phyloP scores from a whole-genome alignment of 768 basidiomycete genomes.

The Russula sp. region DNA sequence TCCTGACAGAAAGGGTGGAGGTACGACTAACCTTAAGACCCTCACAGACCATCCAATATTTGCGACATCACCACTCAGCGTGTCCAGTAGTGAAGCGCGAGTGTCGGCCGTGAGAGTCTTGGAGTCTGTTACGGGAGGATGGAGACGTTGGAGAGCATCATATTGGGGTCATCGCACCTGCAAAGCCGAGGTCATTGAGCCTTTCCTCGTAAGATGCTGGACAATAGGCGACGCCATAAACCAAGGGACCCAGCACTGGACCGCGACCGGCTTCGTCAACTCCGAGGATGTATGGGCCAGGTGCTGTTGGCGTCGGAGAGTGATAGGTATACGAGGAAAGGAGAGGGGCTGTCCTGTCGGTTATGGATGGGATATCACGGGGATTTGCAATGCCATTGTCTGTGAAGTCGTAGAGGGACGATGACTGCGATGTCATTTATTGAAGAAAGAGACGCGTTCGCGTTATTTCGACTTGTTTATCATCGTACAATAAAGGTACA shows the following conservation, averaged over 20 bases:
- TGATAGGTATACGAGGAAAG: slow-evolving; percentile 72
- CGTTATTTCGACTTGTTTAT: slow-evolving; percentile 19
- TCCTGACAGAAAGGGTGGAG: background rate
- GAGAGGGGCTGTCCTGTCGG: slow-evolving; percentile 50
- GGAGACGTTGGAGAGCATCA: background rate
- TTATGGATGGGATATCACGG: slow-evolving; percentile 45
- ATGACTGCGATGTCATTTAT: slow-evolving; percentile 5
- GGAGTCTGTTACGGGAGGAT: slow-evolving; percentile 56
- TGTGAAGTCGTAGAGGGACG: background rate
- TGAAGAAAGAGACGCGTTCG: slow-evolving; percentile 15
- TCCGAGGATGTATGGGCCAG: slow-evolving; percentile 86
- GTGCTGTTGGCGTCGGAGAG: slow-evolving; percentile 57
- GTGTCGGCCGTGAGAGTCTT: slow-evolving; percentile 76
- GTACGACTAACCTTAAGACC: slow-evolving; percentile 31
- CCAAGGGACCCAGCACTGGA: slow-evolving; percentile 90
- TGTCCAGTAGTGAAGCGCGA: slow-evolving; percentile 55
- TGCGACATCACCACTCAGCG: slow-evolving; percentile 58
- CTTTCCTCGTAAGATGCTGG: slow-evolving; percentile 66
- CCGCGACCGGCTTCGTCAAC: slow-evolving; percentile 99
- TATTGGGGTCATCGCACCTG: slow-evolving; percentile 44
- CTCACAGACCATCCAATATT: slow-evolving; percentile 80
- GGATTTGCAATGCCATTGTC: background rate
- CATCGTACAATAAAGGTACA: background rate
- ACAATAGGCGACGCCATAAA: slow-evolving; percentile 94
- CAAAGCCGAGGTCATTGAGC: slow-evolving; percentile 80